Evolutionary conservation across 2,329 filamentous ascomycete species (phyloP).

Genomic region (Colletotrichum sp.): DNA sequence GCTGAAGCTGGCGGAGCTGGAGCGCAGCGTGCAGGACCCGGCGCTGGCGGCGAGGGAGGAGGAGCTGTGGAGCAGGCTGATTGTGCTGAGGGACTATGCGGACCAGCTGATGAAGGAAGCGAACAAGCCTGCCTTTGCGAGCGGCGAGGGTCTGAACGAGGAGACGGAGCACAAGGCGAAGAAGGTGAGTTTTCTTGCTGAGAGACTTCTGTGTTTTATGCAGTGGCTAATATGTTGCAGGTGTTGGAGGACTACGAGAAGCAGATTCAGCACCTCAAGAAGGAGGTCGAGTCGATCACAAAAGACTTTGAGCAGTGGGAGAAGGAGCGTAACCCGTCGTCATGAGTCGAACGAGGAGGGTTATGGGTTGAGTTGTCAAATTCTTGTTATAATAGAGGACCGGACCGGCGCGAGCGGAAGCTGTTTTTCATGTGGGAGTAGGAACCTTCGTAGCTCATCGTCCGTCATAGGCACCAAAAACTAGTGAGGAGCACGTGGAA

Average conservation of each 20-base stretch:
- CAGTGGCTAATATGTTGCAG: slow-evolving; percentile 44
- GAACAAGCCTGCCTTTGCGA: slow-evolving; percentile 66
- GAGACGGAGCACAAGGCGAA: slow-evolving; percentile 75
- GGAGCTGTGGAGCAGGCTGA: slow-evolving; percentile 84
- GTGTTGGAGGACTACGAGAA: slow-evolving; percentile 83
- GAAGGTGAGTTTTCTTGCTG: slow-evolving; percentile 61
- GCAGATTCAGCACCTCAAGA: slow-evolving; percentile 77
- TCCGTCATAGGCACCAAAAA: background rate
- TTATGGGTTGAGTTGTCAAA: background rate
- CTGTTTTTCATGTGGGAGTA: background rate
- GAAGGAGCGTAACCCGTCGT: slow-evolving; percentile 47
- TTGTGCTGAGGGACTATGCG: slow-evolving; percentile 75
- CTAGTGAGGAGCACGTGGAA: background rate
- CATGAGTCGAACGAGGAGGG: background rate
- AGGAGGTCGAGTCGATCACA: slow-evolving; percentile 69
- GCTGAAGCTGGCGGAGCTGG: slow-evolving; percentile 71
- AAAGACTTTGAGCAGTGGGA: slow-evolving; percentile 63
- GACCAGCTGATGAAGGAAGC: slow-evolving; percentile 76
- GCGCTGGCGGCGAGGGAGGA: slow-evolving; percentile 77
- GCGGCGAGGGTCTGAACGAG: slow-evolving; percentile 66
- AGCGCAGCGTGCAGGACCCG: slow-evolving; percentile 75
- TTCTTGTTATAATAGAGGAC: slow-evolving; percentile 1
- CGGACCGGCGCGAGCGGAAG: background rate
- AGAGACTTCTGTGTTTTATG: background rate
- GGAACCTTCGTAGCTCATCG: background rate